phyloP scores from a whole-genome alignment of 202 grass and related monocot genomes.

The Eragrostis tef region DNA sequence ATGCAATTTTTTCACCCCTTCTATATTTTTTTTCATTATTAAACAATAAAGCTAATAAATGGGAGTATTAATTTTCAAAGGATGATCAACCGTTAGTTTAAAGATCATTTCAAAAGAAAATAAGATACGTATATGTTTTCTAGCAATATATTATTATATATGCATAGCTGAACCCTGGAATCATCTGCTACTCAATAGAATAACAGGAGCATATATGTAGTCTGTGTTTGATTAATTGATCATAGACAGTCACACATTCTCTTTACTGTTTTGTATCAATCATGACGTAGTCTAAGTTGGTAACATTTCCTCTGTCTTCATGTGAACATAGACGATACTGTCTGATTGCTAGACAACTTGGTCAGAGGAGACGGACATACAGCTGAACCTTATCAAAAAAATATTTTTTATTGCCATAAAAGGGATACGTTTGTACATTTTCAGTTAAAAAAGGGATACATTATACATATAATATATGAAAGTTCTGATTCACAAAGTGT shows the following conservation, averaged over 20 bases:
- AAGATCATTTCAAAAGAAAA: neutral
- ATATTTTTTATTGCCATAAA: too few species aligned
- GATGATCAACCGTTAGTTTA: neutral
- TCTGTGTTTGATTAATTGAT: neutral
- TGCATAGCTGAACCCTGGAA: neutral
- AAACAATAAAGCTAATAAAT: too few species aligned
- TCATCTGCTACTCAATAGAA: constrained; percentile 17
- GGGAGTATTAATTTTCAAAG: neutral
- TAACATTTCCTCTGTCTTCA: neutral
- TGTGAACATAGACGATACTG: neutral
- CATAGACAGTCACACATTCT: neutral
- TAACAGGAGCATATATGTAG: neutral
- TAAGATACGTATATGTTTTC: neutral
- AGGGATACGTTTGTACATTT: neutral
- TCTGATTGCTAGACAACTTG: neutral
- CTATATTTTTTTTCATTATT: too few species aligned
- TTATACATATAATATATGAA: neutral
- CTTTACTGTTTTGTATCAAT: neutral
- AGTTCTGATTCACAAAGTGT: neutral
- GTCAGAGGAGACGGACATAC: too few species aligned
- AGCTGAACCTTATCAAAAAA: neutral
- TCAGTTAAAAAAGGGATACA: neutral
- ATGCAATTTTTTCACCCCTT: too few species aligned
- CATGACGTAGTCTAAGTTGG: neutral
- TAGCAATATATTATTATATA: constrained; percentile 13